Evolutionary conservation across 2,329 filamentous ascomycete genomes (phyloP).

Genomic region (Knufia petricola): DNA sequence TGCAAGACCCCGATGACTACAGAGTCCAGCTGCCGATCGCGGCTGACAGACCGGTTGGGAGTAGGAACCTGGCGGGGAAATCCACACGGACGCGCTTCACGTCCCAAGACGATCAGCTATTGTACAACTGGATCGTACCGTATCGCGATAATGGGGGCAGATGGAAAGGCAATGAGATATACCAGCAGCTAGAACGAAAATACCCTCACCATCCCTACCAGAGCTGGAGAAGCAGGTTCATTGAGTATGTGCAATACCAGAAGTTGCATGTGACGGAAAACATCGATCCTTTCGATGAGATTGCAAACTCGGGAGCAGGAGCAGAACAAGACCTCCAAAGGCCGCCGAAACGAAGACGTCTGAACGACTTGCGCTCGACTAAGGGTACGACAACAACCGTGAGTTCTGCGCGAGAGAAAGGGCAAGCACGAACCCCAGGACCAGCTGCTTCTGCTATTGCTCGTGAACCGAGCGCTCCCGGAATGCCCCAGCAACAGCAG

Average conservation of each 20-base stretch:
- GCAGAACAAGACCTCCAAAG: neutral
- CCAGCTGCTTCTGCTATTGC: neutral
- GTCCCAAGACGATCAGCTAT: slow-evolving; percentile 35
- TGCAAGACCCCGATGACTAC: slow-evolving; percentile 42
- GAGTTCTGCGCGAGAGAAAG: neutral
- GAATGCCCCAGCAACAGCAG: neutral
- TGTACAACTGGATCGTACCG: slow-evolving; percentile 37
- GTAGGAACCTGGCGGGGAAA: slow-evolving; percentile 29
- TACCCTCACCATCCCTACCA: slow-evolving; percentile 39
- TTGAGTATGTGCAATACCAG: slow-evolving; percentile 28
- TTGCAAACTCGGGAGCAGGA: neutral
- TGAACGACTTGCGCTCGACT: neutral
- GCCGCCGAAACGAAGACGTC: slow-evolving; percentile 1
- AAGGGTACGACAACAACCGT: neutral
- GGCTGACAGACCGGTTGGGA: slow-evolving; percentile 36
- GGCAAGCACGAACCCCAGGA: neutral
- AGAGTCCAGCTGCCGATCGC: slow-evolving; percentile 35
- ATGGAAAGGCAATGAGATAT: slow-evolving; percentile 35
- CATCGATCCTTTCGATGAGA: neutral
- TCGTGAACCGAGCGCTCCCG: neutral
- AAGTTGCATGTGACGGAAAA: slow-evolving; percentile 7
- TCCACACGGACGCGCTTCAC: slow-evolving; percentile 29
- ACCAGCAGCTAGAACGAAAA: slow-evolving; percentile 32
- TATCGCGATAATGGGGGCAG: slow-evolving; percentile 27
- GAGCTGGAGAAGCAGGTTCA: slow-evolving; percentile 40